Base-by-base conservation (phyloP, 2,329 filamentous ascomycete genomes). In the Sporothrix variecibatus region DNA sequence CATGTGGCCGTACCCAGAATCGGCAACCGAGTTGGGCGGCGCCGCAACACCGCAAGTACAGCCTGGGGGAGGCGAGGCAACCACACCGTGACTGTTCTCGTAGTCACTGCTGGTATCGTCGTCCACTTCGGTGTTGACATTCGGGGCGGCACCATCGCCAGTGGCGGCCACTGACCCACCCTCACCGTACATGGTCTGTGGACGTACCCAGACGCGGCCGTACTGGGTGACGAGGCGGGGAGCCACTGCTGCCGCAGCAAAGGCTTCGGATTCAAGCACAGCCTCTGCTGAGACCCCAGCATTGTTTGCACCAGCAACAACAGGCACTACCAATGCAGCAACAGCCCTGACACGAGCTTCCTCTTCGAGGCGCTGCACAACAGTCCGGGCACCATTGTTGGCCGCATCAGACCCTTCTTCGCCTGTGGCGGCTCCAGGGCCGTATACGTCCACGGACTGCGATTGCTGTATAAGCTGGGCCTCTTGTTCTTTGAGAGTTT, bases 311-410 rank as follows among this genome's bases (percentile, higher is more conserved):
- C 7, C 15, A n/a, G 38, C 20, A 40, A 20, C 7, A 3, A 6
- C 15, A 20, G 26, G 43, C 34, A 17, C 11, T 6, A n/a, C 51
- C n/a, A 53, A 60, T 3, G 68, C 53, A 0, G 38, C 68, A 2
- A 34, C 69, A 20, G 62, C 62, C 46, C 51, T 58, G 38, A 9
- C 23, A 2, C 69, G 69, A 20, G 56, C 70, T 28, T 72, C 31
- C n/a, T 69, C 69, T 31, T 72, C 62, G 15, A 74, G 73, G 17
- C 40, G 69, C 62, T 53, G 60, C 34, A 72, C 73, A 2, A 69
- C 62, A 1, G 28, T 51, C 26, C 69, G 60, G 2, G 69, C 62
- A 5, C 20, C 51, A 1, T 28, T 34, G 26, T 67, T 60, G 38
- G 26, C 49, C 7, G 58, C 58, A 2, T 34, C 60, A 2, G 65